phyloP scores from a whole-genome alignment of 495 filamentous ascomycete species.

The Penicillium canariense region DNA sequence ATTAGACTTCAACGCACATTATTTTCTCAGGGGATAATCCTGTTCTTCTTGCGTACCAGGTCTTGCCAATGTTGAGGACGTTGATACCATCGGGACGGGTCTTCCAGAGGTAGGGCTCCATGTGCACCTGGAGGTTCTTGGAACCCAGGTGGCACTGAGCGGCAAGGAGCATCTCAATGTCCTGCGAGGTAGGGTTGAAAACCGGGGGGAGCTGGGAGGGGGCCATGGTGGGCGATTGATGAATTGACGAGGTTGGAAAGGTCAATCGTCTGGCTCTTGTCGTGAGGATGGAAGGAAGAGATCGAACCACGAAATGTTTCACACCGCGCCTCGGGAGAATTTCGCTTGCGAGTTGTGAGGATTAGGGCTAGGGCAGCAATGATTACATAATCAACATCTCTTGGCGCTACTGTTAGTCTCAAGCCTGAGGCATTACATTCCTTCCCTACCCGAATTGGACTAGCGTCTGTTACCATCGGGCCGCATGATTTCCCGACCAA shows the following conservation, averaged over 20 bases:
- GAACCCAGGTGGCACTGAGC: constrained; percentile 95
- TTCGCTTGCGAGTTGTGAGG: constrained; percentile 46
- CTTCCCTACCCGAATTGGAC: constrained; percentile 9
- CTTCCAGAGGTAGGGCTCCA: constrained; percentile 99
- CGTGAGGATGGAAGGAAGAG: constrained; percentile 42
- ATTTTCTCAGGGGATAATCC: neutral
- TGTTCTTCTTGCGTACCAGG: constrained; percentile 66
- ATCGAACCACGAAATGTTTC: constrained; percentile 34
- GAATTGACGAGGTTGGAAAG: constrained; percentile 46
- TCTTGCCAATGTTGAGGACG: constrained; percentile 99
- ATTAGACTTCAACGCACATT: constrained; percentile 22
- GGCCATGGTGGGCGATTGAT: constrained; percentile 80
- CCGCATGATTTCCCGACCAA: constrained; percentile 35
- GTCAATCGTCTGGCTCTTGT: constrained; percentile 56
- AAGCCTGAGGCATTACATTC: constrained; percentile 14
- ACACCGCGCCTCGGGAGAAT: constrained; percentile 33
- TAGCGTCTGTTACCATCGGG: constrained; percentile 25
- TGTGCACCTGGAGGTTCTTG: constrained; percentile 98
- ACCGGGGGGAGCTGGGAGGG: constrained; percentile 84
- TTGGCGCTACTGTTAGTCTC: neutral
- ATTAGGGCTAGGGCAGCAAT: constrained; percentile 40
- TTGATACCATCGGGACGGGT: constrained; percentile 97
- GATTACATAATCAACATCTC: constrained; percentile 5
- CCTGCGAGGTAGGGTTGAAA: constrained; percentile 81
- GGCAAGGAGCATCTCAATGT: constrained; percentile 98